phyloP scores from a whole-genome alignment of 257 asterid species.

The Agastache rugosa region DNA sequence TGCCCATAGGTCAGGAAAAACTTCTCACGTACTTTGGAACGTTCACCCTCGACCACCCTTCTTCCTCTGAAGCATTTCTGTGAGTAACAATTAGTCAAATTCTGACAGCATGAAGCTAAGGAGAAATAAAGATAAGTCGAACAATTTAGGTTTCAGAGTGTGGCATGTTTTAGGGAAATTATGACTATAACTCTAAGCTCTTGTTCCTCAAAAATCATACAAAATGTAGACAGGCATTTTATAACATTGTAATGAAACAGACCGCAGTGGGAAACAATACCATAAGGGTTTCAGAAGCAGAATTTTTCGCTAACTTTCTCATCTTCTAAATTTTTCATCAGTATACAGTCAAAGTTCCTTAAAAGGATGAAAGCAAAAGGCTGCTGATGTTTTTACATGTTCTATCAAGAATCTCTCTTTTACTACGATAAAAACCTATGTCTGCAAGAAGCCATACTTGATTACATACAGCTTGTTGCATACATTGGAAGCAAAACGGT shows the following conservation, averaged over 20 bases:
- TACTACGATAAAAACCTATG: background rate
- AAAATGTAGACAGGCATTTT: background rate
- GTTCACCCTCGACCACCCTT: slow-evolving; percentile 75
- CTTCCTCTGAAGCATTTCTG: slow-evolving; percentile 99
- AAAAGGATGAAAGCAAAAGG: background rate
- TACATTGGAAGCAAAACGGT: background rate
- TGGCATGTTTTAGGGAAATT: background rate
- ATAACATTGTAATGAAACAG: background rate
- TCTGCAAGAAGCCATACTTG: background rate
- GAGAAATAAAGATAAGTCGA: background rate
- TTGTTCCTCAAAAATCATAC: background rate
- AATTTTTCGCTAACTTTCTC: background rate
- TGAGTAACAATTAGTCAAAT: slow-evolving; percentile 49
- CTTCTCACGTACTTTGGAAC: slow-evolving; percentile 71
- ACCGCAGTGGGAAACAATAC: background rate
- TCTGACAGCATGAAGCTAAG: slow-evolving; percentile 17
- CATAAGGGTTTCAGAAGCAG: background rate
- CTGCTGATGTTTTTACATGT: background rate
- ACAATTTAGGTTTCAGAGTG: background rate
- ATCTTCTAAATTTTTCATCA: background rate
- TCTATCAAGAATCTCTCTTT: background rate
- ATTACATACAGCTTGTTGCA: background rate
- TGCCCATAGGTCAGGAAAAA: slow-evolving; percentile 76
- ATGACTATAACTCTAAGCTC: background rate
- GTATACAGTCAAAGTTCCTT: background rate